A percentile compares a stretch with the other conserved stretches of the same genome.
These are phyloP conservation scores for Passalora sequoiae DNA, from an alignment of 2,329 filamentous ascomycete species.

Conservation along the genomic window DNA sequence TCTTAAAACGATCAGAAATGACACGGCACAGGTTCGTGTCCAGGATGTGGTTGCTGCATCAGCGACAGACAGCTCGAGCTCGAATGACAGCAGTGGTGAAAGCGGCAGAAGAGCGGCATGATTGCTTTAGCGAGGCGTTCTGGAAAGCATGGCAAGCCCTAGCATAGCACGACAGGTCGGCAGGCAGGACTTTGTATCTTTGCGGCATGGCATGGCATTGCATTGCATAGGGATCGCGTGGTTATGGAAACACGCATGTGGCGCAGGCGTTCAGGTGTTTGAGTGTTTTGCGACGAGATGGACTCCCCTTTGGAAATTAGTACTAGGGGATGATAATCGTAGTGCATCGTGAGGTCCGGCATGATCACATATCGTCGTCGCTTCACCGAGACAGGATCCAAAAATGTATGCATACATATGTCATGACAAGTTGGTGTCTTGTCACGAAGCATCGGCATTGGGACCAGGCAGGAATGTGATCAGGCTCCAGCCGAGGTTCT, in stretches of 20 bases:
- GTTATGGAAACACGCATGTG: not conserved
- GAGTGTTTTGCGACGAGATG: not conserved
- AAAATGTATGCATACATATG: not conserved
- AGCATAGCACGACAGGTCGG: not conserved
- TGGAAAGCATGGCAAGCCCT: not conserved
- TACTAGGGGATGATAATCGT: too few relatives aligned
- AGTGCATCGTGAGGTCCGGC: too few relatives aligned
- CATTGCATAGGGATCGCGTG: not conserved
- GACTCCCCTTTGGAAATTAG: too few relatives aligned
- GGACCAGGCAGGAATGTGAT: too few relatives aligned
- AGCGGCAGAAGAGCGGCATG: not conserved
- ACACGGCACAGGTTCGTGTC: not conserved
- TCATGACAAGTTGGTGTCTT: too few relatives aligned
- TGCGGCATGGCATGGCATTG: not conserved
- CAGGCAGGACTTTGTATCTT: not conserved
- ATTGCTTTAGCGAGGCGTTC: not conserved
- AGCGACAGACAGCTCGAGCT: not conserved
- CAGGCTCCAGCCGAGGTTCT: too few relatives aligned
- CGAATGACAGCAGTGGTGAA: not conserved
- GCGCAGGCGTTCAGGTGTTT: not conserved
- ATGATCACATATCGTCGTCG: too few relatives aligned
- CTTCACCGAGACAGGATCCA: too few relatives aligned
- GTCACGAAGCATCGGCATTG: too few relatives aligned
- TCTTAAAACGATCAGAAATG: not conserved
- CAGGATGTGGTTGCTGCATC: slow-evolving; percentile 1